These are phyloP conservation scores for Fraxinus latifolia DNA, from an alignment of 305 asterid genomes.

Conservation along the genomic window DNA sequence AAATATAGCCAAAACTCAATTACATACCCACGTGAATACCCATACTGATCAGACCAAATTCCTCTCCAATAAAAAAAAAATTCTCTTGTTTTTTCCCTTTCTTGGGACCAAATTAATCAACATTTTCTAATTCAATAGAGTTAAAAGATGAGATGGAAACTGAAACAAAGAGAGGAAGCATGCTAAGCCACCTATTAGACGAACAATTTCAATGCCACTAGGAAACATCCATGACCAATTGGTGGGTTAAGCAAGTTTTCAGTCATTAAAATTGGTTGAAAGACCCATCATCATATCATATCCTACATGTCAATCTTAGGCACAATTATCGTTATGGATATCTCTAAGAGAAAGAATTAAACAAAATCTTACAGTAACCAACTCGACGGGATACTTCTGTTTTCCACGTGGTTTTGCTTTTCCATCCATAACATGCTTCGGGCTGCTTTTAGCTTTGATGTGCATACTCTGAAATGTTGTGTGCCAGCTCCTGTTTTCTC, in stretches of 20 bases:
- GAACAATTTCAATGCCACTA: conserved; percentile 14
- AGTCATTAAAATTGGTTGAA: background rate
- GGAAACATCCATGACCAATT: conserved; percentile 15
- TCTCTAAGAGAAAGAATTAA: conserved; percentile 12
- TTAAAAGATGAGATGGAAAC: conserved; percentile 6
- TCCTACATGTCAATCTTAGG: background rate
- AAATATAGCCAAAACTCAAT: background rate
- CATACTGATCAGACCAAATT: conserved; percentile 1
- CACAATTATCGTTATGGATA: conserved; percentile 9
- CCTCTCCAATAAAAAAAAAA: background rate
- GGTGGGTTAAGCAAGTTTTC: conserved; percentile 7
- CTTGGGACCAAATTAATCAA: conserved; percentile 13
- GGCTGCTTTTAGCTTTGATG: conserved; percentile 68
- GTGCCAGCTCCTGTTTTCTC: conserved; percentile 94
- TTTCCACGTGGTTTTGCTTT: conserved; percentile 34
- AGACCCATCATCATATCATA: background rate
- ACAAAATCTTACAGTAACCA: conserved; percentile 67
- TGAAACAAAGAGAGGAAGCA: conserved; percentile 10
- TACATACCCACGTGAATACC: background rate
- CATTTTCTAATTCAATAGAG: conserved; percentile 10
- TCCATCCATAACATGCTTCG: conserved; percentile 37
- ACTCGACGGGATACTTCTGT: conserved; percentile 70
- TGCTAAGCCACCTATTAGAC: conserved; percentile 8
- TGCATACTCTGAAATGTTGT: conserved; percentile 64
- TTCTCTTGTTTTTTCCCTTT: background rate